Conservation (phyloP, 306 rosid species). For the Benincasa hispida region DNA sequence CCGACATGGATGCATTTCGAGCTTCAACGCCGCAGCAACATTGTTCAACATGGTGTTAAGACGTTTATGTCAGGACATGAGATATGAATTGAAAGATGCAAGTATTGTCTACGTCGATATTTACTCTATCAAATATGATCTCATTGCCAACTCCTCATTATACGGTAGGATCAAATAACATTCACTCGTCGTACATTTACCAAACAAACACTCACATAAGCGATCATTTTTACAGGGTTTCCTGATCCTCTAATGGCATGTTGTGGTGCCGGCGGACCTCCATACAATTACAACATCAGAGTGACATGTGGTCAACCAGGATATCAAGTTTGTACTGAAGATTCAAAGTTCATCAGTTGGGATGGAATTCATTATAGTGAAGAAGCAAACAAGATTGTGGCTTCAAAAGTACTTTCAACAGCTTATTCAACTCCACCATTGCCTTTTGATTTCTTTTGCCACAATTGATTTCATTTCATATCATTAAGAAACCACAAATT, state of each 20-base stretch:
- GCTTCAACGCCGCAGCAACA: slow-evolving; percentile 55
- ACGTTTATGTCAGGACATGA: slow-evolving; percentile 28
- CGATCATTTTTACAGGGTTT: slow-evolving; percentile 38
- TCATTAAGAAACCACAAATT: background rate
- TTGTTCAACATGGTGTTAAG: slow-evolving; percentile 56
- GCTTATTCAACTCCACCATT: slow-evolving; percentile 54
- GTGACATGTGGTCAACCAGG: slow-evolving; percentile 79
- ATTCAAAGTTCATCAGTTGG: slow-evolving; percentile 50
- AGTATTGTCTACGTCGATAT: slow-evolving; percentile 68
- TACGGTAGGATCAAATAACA: slow-evolving; percentile 38
- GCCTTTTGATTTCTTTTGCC: slow-evolving; percentile 62
- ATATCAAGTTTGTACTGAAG: slow-evolving; percentile 48
- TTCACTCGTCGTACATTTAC: background rate
- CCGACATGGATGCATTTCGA: slow-evolving; percentile 55
- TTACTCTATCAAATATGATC: slow-evolving; percentile 59
- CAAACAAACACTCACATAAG: background rate
- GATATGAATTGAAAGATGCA: slow-evolving; percentile 44
- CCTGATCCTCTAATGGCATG: slow-evolving; percentile 69
- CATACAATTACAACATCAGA: slow-evolving; percentile 57
- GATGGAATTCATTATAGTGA: slow-evolving; percentile 76
- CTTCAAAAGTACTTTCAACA: slow-evolving; percentile 49
- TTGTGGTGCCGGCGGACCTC: slow-evolving; percentile 86
- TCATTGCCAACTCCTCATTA: slow-evolving; percentile 52
- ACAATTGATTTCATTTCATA: slow-evolving; percentile 12
- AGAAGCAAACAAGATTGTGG: slow-evolving; percentile 56